phyloP scores from a whole-genome alignment of 1,284 basidiomycete genomes.

The Rhizoctonia solani region DNA sequence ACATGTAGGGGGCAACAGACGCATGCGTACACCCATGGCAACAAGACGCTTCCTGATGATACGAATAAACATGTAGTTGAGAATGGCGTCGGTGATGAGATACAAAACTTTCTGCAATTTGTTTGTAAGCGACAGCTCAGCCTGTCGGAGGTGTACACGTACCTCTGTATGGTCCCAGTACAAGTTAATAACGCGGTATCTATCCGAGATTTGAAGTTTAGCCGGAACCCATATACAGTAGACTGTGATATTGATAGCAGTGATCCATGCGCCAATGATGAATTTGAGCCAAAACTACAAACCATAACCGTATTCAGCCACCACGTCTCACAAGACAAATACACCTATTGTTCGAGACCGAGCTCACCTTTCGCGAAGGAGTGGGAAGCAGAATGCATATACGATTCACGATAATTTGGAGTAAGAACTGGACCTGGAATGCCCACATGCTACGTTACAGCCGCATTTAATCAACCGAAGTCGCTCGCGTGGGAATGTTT shows the following conservation, averaged over 20 bases:
- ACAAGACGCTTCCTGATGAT: slow-evolving; percentile 38
- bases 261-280: slow-evolving; percentile 36
- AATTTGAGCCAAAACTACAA: slow-evolving; percentile 38
- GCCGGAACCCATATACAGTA: slow-evolving; percentile 40
- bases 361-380: background rate
- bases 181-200: slow-evolving; percentile 35
- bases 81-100: slow-evolving; percentile 38
- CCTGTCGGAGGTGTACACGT: background rate
- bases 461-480: background rate
- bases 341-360: background rate
- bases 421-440: slow-evolving; percentile 38
- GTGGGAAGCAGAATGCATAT: slow-evolving; percentile 32
- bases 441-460: slow-evolving; percentile 29
- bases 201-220: slow-evolving; percentile 36
- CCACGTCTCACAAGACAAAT: background rate
- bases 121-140: background rate
- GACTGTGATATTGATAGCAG: slow-evolving; percentile 37
- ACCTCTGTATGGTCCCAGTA: slow-evolving; percentile 37
- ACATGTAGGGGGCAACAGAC: background rate
- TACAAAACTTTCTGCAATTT: slow-evolving; percentile 37
- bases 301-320: no score
- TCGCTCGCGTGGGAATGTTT: background rate
- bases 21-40: slow-evolving; percentile 29
- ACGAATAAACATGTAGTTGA: slow-evolving; percentile 38
- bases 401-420: slow-evolving; percentile 40